A percentile compares a stretch with the other conserved stretches of the same genome.
These are phyloP conservation scores for Protomyces gravidus DNA, from an alignment of 1,139 yeast species.

Conservation along the genomic window DNA sequence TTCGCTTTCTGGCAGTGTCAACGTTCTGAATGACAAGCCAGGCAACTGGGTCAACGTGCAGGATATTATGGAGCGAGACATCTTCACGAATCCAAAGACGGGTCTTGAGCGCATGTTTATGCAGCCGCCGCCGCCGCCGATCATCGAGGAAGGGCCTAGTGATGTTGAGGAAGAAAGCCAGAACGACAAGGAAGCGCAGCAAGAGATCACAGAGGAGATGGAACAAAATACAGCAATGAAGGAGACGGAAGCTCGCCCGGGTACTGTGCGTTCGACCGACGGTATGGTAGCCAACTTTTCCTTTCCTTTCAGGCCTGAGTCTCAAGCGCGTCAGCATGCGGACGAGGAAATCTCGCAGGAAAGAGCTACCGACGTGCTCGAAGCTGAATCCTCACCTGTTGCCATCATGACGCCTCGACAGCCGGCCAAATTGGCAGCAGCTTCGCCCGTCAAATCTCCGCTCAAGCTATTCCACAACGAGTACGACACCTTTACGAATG, in stretches of 20 bases:
- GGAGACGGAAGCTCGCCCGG: neutral
- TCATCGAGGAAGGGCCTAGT: constrained; percentile 7
- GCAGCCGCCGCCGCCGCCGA: neutral
- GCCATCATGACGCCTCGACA: constrained; percentile 1
- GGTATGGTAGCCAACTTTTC: constrained; percentile 22
- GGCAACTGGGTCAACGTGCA: constrained; percentile 17
- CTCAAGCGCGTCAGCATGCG: neutral
- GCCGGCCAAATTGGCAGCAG: neutral
- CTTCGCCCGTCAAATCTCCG: constrained; percentile 27
- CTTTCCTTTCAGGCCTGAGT: constrained; percentile 3
- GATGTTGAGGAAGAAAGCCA: constrained; percentile 11
- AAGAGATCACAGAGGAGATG: neutral
- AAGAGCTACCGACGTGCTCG: neutral
- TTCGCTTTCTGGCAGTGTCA: constrained; percentile 25
- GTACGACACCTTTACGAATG: constrained; percentile 31
- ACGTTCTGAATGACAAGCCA: constrained; percentile 12
- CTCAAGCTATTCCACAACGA: constrained; percentile 31
- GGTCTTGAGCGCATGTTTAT: constrained; percentile 10
- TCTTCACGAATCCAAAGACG: constrained; percentile 18
- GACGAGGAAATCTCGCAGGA: neutral
- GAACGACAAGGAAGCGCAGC: neutral
- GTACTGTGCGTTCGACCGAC: constrained; percentile 11
- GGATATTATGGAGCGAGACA: constrained; percentile 4
- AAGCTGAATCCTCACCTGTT: neutral
- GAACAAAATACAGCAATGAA: neutral